Evolutionary conservation across 2,329 filamentous ascomycete genomes (phyloP).

Genomic region (Venturia asperata): DNA sequence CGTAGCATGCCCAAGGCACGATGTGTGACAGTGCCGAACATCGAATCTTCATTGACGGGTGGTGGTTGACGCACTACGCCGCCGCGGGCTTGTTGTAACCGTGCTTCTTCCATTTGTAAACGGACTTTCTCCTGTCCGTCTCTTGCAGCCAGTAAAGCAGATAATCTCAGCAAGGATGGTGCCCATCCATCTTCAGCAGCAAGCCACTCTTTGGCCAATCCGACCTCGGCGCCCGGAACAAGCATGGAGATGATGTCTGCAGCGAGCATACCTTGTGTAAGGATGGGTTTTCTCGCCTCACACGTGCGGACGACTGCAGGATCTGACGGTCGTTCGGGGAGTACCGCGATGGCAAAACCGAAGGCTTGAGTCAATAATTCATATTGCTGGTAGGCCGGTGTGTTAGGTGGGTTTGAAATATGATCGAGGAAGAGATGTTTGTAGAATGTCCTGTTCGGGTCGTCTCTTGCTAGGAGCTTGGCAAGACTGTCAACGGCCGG

Average conservation of each 20-base stretch:
- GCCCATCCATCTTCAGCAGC: constrained; percentile 78
- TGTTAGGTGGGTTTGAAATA: not conserved
- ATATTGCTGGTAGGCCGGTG: constrained; percentile 49
- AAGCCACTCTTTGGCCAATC: constrained; percentile 72
- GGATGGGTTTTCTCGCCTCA: constrained; percentile 75
- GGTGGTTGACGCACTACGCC: constrained; percentile 20
- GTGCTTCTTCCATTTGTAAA: constrained; percentile 10
- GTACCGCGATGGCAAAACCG: constrained; percentile 72
- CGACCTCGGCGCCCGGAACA: constrained; percentile 61
- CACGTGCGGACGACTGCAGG: constrained; percentile 53
- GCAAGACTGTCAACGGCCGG: constrained; percentile 84
- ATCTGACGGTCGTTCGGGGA: constrained; percentile 54
- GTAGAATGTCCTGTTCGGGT: constrained; percentile 83
- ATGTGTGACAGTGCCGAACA: constrained; percentile 37
- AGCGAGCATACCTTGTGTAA: constrained; percentile 87
- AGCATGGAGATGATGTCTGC: constrained; percentile 81
- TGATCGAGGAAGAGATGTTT: constrained; percentile 74
- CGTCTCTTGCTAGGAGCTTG: constrained; percentile 85
- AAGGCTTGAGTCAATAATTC: constrained; percentile 85
- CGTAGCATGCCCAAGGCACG: constrained; percentile 42
- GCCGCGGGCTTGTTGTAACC: constrained; percentile 11
- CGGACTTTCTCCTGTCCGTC: constrained; percentile 9
- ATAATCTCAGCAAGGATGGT: constrained; percentile 67
- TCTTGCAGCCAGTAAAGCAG: constrained; percentile 55
- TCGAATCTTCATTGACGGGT: constrained; percentile 29